These are phyloP conservation scores for Myxozyma neglecta DNA, from an alignment of 805 yeast genomes.

Conservation along the genomic window DNA sequence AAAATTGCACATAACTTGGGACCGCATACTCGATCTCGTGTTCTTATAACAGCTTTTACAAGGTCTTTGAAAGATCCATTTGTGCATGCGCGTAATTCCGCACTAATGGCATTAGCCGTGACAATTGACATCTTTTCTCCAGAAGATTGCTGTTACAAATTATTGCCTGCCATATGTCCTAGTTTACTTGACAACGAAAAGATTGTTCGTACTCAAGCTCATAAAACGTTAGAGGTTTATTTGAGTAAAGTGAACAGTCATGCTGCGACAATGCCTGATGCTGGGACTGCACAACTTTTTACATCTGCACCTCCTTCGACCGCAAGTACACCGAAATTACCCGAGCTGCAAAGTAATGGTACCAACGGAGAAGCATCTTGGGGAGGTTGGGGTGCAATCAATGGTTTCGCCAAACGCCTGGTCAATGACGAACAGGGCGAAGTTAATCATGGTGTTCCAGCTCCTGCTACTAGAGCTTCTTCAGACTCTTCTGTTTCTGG, in stretches of 20 bases:
- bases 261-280: conserved; percentile 36
- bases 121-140: conserved; percentile 68
- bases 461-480: conserved; percentile 2
- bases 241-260: conserved; percentile 54
- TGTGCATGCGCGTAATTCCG: conserved; percentile 70
- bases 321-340: conserved; percentile 15
- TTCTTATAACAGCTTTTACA: conserved; percentile 81
- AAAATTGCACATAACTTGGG: conserved; percentile 63
- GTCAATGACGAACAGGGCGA: conserved; percentile 19
- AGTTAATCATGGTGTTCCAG: conserved; percentile 10
- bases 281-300: conserved; percentile 16
- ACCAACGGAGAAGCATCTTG: conserved; percentile 15
- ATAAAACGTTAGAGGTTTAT: conserved; percentile 62
- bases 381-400: conserved; percentile 29
- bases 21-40: conserved; percentile 59
- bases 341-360: not conserved
- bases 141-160: conserved; percentile 73
- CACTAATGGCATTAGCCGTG: conserved; percentile 69
- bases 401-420: conserved; percentile 25
- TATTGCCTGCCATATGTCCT: conserved; percentile 82
- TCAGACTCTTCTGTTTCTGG: conserved; percentile 7
- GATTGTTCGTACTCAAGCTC: conserved; percentile 72
- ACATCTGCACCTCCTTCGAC: conserved; percentile 21
- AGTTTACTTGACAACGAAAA: conserved; percentile 73
- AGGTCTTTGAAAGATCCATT: conserved; percentile 80